A percentile compares a stretch with the other conserved stretches of the same genome.
These are phyloP conservation scores for Penicillium sp. DNA, from an alignment of 2,329 filamentous ascomycete species.

Conservation along the genomic window DNA sequence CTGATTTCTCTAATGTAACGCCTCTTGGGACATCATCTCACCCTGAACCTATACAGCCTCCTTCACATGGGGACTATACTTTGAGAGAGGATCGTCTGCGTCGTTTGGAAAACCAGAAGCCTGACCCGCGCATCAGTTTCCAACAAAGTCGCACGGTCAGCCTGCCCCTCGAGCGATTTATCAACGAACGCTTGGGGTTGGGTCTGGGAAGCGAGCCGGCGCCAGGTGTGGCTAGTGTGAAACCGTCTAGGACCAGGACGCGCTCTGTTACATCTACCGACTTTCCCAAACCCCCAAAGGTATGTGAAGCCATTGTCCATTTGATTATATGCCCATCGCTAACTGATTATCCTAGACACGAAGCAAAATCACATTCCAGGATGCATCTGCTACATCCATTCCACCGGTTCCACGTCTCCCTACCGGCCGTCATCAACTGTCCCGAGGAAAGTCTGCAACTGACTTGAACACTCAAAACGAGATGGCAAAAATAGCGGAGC, in stretches of 20 bases:
- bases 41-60: constrained; percentile 16
- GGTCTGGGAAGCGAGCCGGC: constrained; percentile 24
- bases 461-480: constrained; percentile 18
- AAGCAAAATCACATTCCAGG: background rate
- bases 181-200: constrained; percentile 39
- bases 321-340: background rate
- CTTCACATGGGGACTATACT: constrained; percentile 27
- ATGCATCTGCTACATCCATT: constrained; percentile 6
- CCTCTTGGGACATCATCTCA: constrained; percentile 26
- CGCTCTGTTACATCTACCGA: constrained; percentile 29
- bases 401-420: constrained; percentile 9
- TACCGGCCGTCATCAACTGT: constrained; percentile 14
- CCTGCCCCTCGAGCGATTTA: constrained; percentile 42
- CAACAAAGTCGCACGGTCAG: constrained; percentile 37
- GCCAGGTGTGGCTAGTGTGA: constrained; percentile 12
- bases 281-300: constrained; percentile 11
- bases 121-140: constrained; percentile 23
- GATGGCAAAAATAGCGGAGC: constrained; percentile 20
- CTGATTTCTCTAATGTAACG: constrained; percentile 31
- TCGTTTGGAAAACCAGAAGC: constrained; percentile 28
- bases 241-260: constrained; percentile 16
- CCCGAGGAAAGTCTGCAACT: constrained; percentile 21
- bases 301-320: background rate
- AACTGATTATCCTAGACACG: background rate
- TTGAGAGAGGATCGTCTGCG: constrained; percentile 35